phyloP scores from a whole-genome alignment of 306 rosid species.

The barrel medic (Medicago truncatula) region DNA sequence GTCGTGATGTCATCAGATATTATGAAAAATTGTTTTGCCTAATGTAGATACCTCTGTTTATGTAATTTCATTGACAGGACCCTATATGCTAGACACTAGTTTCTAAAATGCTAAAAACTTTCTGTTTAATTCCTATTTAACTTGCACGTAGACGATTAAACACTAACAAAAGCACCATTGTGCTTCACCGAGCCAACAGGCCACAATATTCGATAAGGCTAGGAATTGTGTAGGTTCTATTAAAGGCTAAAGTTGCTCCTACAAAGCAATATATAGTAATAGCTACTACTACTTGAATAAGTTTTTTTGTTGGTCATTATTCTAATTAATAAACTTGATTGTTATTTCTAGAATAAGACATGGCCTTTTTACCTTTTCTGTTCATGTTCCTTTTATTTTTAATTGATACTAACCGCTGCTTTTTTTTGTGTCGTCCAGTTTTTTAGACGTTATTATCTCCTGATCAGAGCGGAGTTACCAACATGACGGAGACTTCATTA shows the following conservation, averaged over 20 bases:
- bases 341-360: conserved; percentile 5
- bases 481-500: no score
- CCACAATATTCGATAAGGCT: conserved; percentile 16
- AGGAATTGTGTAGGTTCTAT: not conserved
- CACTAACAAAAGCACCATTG: no score
- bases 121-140: no score
- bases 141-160: no score
- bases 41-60: conserved; percentile 17
- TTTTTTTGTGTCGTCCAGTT: no score
- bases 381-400: not conserved
- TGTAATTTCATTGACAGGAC: conserved; percentile 5
- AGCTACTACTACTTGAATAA: not conserved
- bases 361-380: conserved; percentile 6
- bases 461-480: no score
- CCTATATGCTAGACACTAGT: not conserved
- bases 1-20: not conserved
- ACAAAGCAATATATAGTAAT: not conserved
- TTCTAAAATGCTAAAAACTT: conserved; percentile 9
- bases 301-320: not conserved
- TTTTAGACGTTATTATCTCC: no score
- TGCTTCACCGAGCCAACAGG: no score
- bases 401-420: not conserved
- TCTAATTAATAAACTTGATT: not conserved
- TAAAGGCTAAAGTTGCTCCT: conserved; percentile 8
- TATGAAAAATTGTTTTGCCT: not conserved